Evolutionary conservation across 441 rosid genomes (phyloP).

Genomic region (Erodium trifolium): DNA sequence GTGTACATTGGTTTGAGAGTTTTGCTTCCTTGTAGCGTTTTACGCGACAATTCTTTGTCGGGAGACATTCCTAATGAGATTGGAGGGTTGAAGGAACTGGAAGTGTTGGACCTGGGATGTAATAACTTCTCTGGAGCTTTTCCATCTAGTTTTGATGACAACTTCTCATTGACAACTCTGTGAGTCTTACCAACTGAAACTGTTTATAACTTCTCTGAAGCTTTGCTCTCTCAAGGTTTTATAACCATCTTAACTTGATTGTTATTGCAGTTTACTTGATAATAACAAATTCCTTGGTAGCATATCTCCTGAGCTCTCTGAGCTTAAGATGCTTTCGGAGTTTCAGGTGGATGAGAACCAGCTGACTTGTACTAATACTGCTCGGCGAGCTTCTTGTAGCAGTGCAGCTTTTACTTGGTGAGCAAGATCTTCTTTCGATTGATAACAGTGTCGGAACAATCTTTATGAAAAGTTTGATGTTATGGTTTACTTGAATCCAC

Average conservation of each 20-base stretch:
- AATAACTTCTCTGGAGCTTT: constrained; percentile 67
- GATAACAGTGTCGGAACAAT: neutral
- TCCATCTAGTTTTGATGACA: constrained; percentile 31
- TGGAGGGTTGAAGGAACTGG: constrained; percentile 56
- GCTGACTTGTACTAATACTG: neutral
- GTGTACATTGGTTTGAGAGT: neutral
- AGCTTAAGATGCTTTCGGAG: constrained; percentile 38
- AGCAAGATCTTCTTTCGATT: constrained; percentile 9
- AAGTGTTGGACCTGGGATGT: constrained; percentile 72
- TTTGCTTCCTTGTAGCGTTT: constrained; percentile 35
- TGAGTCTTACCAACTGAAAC: constrained; percentile 21
- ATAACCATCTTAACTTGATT: constrained; percentile 12
- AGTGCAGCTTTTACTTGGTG: constrained; percentile 23
- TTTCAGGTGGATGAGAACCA: constrained; percentile 28
- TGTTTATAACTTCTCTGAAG: no score
- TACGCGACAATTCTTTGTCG: constrained; percentile 76
- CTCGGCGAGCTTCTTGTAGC: constrained; percentile 22
- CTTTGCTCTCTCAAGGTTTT: constrained; percentile 9
- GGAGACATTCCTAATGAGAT: constrained; percentile 71
- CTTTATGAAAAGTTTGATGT: neutral
- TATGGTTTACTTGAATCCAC: neutral
- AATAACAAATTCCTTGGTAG: constrained; percentile 36
- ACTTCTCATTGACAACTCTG: constrained; percentile 36
- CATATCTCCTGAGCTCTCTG: constrained; percentile 33
- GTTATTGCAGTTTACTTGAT: constrained; percentile 43